Percentiles rank a stretch among this genome's conserved stretches.
Evolutionary conservation across 73 alveolate species (phyloP).

Genomic region (Paramecium sexaurelia): DNA sequence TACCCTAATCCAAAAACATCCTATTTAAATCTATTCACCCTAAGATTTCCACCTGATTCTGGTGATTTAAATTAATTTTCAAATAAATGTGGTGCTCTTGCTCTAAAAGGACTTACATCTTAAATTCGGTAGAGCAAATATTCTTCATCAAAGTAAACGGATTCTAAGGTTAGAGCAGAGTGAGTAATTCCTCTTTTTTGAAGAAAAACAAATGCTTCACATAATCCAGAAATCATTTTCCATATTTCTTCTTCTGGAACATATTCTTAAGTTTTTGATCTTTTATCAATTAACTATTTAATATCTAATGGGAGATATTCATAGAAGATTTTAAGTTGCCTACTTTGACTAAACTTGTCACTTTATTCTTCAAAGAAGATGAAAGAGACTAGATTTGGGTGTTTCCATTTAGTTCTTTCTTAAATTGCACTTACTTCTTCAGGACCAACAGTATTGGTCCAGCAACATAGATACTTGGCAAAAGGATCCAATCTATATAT

Average conservation of each 20-base stretch:
- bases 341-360: not conserved
- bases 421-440: constrained; percentile 32
- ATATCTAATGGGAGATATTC: constrained; percentile 42
- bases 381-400: constrained; percentile 47
- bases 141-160: constrained; percentile 45
- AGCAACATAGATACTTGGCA: constrained; percentile 54
- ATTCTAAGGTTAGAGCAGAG: constrained; percentile 37
- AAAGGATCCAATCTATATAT: constrained; percentile 54
- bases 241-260: constrained; percentile 60
- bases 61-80: constrained; percentile 47
- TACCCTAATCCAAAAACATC: constrained; percentile 59
- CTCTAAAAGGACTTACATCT: constrained; percentile 58
- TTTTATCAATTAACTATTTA: not conserved
- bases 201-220: constrained; percentile 13
- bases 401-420: constrained; percentile 63
- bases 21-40: constrained; percentile 24
- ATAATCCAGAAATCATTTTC: constrained; percentile 45
- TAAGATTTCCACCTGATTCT: not conserved
- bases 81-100: constrained; percentile 50
- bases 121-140: constrained; percentile 2
- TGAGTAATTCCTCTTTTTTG: constrained; percentile 49
- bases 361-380: constrained; percentile 29
- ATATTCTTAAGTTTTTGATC: constrained; percentile 10
- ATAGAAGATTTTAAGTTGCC: constrained; percentile 7
- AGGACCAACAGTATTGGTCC: constrained; percentile 46